These are phyloP conservation scores for Cladosporium phlei DNA, from an alignment of 2,329 filamentous ascomycete genomes.

Conservation along the genomic window DNA sequence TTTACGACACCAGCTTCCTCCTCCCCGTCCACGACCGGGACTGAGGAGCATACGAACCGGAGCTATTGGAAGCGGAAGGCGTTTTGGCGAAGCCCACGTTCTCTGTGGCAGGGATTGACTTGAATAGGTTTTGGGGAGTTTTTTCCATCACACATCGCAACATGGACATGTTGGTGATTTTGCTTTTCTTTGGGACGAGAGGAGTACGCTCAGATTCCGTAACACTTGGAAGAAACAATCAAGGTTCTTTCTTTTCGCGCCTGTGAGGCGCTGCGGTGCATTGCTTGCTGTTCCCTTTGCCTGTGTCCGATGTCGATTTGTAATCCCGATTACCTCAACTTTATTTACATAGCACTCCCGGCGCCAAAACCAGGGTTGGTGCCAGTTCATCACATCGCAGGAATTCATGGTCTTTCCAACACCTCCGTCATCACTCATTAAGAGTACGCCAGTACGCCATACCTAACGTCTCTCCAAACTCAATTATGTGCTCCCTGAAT, in stretches of 20 bases:
- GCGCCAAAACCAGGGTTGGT: too few species aligned
- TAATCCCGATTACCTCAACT: too few species aligned
- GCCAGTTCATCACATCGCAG: too few species aligned
- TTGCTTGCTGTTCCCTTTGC: not conserved
- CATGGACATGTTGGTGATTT: not conserved
- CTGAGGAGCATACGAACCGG: not conserved
- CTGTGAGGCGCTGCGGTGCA: not conserved
- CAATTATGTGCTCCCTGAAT: too few species aligned
- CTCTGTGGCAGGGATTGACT: conserved; percentile 12
- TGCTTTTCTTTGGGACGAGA: not conserved
- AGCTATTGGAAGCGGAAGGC: conserved; percentile 11
- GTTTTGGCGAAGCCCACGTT: conserved; percentile 13
- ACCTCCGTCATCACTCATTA: too few species aligned
- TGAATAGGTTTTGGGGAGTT: conserved; percentile 9
- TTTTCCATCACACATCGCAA: not conserved
- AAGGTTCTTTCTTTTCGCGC: not conserved
- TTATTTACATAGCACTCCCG: too few species aligned
- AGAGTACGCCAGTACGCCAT: too few species aligned
- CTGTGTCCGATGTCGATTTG: too few species aligned
- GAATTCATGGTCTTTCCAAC: too few species aligned
- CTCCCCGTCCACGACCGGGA: too few species aligned
- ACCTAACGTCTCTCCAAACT: too few species aligned
- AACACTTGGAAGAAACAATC: conserved; percentile 1
- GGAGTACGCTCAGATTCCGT: too few species aligned
- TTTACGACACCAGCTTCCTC: conserved; percentile 7